Evolutionary conservation across 768 basidiomycete genomes (phyloP), one percentile per base, ranked within the genome.

Genomic region (Tulasnella calospora): DNA sequence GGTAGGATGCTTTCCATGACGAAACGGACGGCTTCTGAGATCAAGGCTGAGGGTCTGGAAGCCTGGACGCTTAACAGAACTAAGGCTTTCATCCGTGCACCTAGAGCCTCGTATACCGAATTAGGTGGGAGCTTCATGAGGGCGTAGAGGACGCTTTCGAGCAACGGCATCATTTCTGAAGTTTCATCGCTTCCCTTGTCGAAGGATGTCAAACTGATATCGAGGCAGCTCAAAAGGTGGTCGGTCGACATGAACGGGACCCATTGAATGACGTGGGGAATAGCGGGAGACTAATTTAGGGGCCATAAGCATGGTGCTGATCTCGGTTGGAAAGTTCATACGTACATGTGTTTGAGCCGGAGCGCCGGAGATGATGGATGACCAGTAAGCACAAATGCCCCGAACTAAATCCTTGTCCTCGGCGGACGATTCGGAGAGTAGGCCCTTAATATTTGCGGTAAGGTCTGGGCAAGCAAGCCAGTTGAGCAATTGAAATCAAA

Each of bases 231-330:
- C 4, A 89, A 83, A 3, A 90, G 82, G 21, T 86, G 86, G 3
- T 84, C 80, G 2, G 83, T 81, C 7, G 84, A 82, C 81, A 91
- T 86, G 81, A 88, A 92, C 55, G 84, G 86, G 61, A 92, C 84
- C 92, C 92, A 94, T 19, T 88, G 79, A 3, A 76, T 67, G 23
- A 84, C 82, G 35, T 82, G 70, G 72, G n/a, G 73, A 51, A 51
- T 51, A 21, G 21, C 47, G 61, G 40, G 17, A 78, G 57, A 23
- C 78, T 79, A 35, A 27, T 30, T 17, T 12, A 0, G 76, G 2
- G 57, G 27, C 2, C 17, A 33, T 70, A 13, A 70, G 69, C 33
- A 30, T 12, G 13, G 30, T 33, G 5, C 4, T 12, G 33, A 51
- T 40, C 17, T 70, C 69, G 13, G 41, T 70, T 23, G 69, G 30